Base-by-base conservation (phyloP, 2,329 filamentous ascomycete species). In the Aureobasidium sp. region DNA sequence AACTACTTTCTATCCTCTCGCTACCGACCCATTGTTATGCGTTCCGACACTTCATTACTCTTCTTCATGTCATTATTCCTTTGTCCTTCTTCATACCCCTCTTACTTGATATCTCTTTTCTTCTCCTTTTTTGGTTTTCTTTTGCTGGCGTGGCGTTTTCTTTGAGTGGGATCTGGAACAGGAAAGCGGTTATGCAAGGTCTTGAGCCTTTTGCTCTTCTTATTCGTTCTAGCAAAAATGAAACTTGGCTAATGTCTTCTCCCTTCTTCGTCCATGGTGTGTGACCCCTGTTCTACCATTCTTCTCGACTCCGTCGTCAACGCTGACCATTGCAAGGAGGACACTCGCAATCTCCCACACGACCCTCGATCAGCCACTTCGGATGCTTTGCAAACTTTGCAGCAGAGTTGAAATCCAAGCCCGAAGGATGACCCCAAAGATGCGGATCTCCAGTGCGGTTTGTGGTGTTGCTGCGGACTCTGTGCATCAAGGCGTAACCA, bases 211-310 rank as follows among this genome's bases (percentile, higher is more conserved):
- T 44, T 44, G 20, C 10, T 43, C 52, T 12, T 29, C 20, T 32
- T 13, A 10, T 2, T 55, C 7, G 9, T 43, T 43, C 36, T 43
- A 43, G 26, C 13, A 27, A 29, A 29, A 55, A 43, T 43, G 17
- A 44, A 34, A 55, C 5, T 55, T 44, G 26, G 36, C 34, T 44
- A 55, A 55, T 55, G 52, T 55, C 52, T 55, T 32, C 27, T 55
- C 9, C 15, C 12, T 24, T 29, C 12, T 43, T 8, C 29, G 29
- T 32, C 29, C 29, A 5, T 32, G 29, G 2, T 32, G 5, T 32
- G 29, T 32, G 5, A 32, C 29, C 20, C 20, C 20, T 20, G 20
- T 20, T 20, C 20, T 20, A 20, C 20, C 20, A 20, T 20, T 20
- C 20, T 20, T 20, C 20, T 20, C 20, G 20, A 20, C 20, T 20